A percentile compares a stretch with the other conserved stretches of the same genome.
Conservation (phyloP, 495 filamentous ascomycete species). For the Clohesyomyces aquaticus region DNA sequence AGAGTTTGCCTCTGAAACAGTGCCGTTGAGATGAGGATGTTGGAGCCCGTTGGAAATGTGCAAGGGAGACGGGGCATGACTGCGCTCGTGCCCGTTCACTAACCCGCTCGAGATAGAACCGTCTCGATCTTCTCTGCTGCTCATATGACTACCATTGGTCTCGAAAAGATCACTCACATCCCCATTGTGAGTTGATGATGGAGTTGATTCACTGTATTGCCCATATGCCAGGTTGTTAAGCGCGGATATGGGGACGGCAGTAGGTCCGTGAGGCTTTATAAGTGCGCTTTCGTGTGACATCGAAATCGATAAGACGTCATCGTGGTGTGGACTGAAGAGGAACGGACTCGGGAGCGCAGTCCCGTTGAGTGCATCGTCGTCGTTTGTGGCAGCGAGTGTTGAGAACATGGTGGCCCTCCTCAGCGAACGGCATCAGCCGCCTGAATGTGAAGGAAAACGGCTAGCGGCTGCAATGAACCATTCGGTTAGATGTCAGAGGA, state of each 20-base stretch:
- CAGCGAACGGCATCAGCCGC: constrained; percentile 19
- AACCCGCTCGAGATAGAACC: constrained; percentile 32
- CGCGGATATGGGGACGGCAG: constrained; percentile 28
- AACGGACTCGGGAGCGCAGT: constrained; percentile 3
- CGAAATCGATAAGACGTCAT: constrained; percentile 30
- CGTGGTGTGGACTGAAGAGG: constrained; percentile 28
- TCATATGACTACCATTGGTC: constrained; percentile 30
- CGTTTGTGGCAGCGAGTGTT: constrained; percentile 27
- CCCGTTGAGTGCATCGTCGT: constrained; percentile 34
- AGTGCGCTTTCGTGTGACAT: constrained; percentile 28
- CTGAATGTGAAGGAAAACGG: constrained; percentile 6
- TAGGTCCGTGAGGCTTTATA: constrained; percentile 21
- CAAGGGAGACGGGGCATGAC: constrained; percentile 27
- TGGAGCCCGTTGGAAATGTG: constrained; percentile 13
- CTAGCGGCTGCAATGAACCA: constrained; percentile 20
- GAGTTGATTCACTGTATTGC: constrained; percentile 41
- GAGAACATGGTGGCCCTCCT: constrained; percentile 31
- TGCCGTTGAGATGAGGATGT: neutral
- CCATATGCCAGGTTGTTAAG: constrained; percentile 33
- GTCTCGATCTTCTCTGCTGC: constrained; percentile 36
- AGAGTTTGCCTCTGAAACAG: neutral
- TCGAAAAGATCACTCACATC: constrained; percentile 36
- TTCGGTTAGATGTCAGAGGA: constrained; percentile 4
- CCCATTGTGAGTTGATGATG: constrained; percentile 38
- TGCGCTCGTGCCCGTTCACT: constrained; percentile 23